Evolutionary conservation across 1,284 basidiomycete genomes (phyloP), one percentile per base, ranked within the genome.

Genomic region (Wallemia hederae): DNA sequence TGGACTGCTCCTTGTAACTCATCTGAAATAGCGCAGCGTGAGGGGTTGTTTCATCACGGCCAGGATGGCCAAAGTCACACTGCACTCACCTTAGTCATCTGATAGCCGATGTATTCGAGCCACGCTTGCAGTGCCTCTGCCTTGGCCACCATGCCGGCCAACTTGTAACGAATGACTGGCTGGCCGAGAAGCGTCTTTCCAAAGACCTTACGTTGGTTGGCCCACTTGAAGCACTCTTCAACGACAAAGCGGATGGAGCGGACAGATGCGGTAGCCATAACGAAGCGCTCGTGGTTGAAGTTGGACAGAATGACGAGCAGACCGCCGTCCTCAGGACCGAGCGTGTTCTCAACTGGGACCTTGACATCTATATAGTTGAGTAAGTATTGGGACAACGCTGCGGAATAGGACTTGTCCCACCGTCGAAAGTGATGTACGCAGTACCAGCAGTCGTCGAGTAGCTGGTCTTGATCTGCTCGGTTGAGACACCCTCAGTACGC

Each of bases 21-120:
- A 68, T 71, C 56, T 63, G 59, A 28, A 1, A 34, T 27, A 29
- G 58, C 60, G 49, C 26, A 62, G 59, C 26, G 27, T 59, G 31
- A 31, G 29, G 29, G 17, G 29, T 24, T 24, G 39, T 15, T 22
- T 31, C 25, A n/a, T 22, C 25, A 28, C 27, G n/a, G 31, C 3
- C 25, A 59, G 27, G 24, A 61, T 15, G 26, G 1, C 25, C 55
- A 27, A 24, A 24, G 17, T 24, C 24, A 63, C 9, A 33, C 2
- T 60, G 66, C 59, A 39, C 65, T 66, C 70, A 89, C 89, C 66
- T 89, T 81, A 69, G 78, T 80, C 89, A 92, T 92, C 71, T 92
- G 89, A 70, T 82, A 80, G 0, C 88, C 91, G 63, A 92, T 74
- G 67, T 79, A 83, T 73, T 96, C 90, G 26, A 92, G 73, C 87